Base-by-base conservation (phyloP, 2,329 filamentous ascomycete species). In the Leptosphaerulina australis region DNA sequence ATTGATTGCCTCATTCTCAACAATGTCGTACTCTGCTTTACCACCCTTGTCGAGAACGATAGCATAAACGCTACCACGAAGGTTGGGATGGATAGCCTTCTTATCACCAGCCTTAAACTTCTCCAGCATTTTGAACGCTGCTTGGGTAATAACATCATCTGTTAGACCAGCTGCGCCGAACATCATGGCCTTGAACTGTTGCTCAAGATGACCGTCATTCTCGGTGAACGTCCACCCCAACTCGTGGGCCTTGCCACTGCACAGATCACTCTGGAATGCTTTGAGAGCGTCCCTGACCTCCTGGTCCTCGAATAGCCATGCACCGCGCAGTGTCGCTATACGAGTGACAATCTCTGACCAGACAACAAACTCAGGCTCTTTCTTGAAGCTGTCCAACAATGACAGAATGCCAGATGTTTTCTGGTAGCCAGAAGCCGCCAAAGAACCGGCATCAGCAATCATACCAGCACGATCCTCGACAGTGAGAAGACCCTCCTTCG, bases 401-500 rank as follows among this genome's bases (percentile, higher is more conserved):
- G 88, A 91, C 33, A 97, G 77, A 43, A 96, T 82, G 10, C 91
- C 91, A 12, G 92, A 96, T 0, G 93, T 96, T 80, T 90, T 95
- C 73, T 96, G 90, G 73, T 96, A 96, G 24, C 93, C 93, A 37
- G 92, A 94, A 26, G 89, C 84, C 44, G 93, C 90, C 61, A 97
- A 81, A 22, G 93, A 91, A 62, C 91, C 91, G 3, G 93, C 91
- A 73, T 97, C 93, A 24, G 90, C 88, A 71, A 74, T 90, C 88
- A 97, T 95, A 67, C 93, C 93, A 37, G 93, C 90, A 52, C 93
- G 86, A 71, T 97, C 93, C 75, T 97, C 91, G 5, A 96, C 91
- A 9, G 85, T 87, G 46, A 97, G 78, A 8, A 92, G 81, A 4
- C 89, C 90, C 36, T 86, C 76, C 74, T 89, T 94, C 36, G 91